Evolutionary conservation across 2,329 filamentous ascomycete genomes (phyloP).

Genomic region (Madurella fahalii): DNA sequence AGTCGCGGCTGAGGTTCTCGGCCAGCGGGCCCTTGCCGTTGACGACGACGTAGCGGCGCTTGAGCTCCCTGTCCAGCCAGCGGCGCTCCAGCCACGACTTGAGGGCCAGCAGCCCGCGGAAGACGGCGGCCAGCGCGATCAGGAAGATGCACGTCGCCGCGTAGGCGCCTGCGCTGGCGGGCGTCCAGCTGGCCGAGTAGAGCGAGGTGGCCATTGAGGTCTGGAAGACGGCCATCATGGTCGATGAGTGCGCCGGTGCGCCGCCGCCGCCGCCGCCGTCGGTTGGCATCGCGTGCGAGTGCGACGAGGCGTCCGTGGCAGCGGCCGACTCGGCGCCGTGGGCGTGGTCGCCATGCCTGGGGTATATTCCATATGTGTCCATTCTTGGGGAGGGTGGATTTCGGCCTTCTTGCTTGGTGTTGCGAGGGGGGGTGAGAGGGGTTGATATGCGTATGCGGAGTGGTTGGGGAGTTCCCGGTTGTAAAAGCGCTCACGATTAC

Average conservation of each 20-base stretch:
- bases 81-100: constrained; percentile 59
- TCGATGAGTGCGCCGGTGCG: constrained; percentile 19
- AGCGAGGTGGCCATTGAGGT: constrained; percentile 46
- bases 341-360: constrained; percentile 6
- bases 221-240: constrained; percentile 59
- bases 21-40: constrained; percentile 58
- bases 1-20: constrained; percentile 55
- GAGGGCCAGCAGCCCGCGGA: constrained; percentile 67
- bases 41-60: constrained; percentile 73
- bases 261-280: constrained; percentile 10
- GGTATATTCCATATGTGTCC: constrained; percentile 3
- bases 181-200: constrained; percentile 68
- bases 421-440: too few species aligned
- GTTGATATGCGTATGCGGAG: not conserved
- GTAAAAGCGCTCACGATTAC: not conserved
- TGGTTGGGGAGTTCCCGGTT: not conserved
- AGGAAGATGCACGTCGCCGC: constrained; percentile 91
- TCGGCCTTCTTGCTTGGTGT: too few species aligned
- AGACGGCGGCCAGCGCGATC: constrained; percentile 66
- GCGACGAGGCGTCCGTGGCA: not conserved
- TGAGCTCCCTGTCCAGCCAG: constrained; percentile 68
- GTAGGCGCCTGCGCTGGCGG: constrained; percentile 65
- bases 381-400: not conserved
- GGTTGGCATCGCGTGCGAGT: not conserved
- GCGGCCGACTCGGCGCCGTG: not conserved